phyloP scores from a whole-genome alignment of 2,329 filamentous ascomycete species.

The Reticulascus tulasneorum region DNA sequence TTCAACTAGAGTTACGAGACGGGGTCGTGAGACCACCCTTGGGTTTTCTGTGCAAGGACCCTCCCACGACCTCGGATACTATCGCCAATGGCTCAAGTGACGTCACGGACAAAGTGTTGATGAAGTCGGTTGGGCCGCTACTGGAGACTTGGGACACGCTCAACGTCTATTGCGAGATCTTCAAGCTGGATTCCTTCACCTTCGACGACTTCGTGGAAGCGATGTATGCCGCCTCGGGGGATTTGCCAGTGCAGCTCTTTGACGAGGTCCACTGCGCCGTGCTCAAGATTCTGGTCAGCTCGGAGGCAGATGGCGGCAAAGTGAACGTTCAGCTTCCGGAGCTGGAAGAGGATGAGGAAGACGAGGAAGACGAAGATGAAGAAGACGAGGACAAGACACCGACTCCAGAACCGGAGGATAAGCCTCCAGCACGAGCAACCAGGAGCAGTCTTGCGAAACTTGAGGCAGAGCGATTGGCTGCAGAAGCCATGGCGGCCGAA shows the following conservation, averaged over 20 bases:
- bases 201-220: slow-evolving; percentile 95
- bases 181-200: slow-evolving; percentile 91
- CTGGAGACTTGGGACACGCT: slow-evolving; percentile 95
- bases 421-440: slow-evolving; percentile 67
- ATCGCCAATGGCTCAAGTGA: slow-evolving; percentile 26
- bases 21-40: slow-evolving; percentile 67
- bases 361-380: slow-evolving; percentile 58
- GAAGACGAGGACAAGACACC: slow-evolving; percentile 51
- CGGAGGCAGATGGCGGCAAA: slow-evolving; percentile 71
- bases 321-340: slow-evolving; percentile 76
- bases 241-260: slow-evolving; percentile 76
- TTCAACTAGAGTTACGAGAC: slow-evolving; percentile 71
- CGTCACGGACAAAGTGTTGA: slow-evolving; percentile 60
- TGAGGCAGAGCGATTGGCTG: slow-evolving; percentile 66
- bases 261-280: slow-evolving; percentile 90
- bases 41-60: slow-evolving; percentile 70
- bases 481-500: slow-evolving; percentile 53
- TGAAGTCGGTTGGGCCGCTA: slow-evolving; percentile 80
- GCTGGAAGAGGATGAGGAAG: slow-evolving; percentile 66
- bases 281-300: slow-evolving; percentile 78
- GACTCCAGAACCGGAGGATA: slow-evolving; percentile 69
- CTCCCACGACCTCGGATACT: slow-evolving; percentile 43
- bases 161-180: slow-evolving; percentile 96
- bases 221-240: slow-evolving; percentile 70
- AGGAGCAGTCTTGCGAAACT: slow-evolving; percentile 80